Conservation (phyloP, 2,329 filamentous ascomycete species). For the Seiridium unicorne region DNA sequence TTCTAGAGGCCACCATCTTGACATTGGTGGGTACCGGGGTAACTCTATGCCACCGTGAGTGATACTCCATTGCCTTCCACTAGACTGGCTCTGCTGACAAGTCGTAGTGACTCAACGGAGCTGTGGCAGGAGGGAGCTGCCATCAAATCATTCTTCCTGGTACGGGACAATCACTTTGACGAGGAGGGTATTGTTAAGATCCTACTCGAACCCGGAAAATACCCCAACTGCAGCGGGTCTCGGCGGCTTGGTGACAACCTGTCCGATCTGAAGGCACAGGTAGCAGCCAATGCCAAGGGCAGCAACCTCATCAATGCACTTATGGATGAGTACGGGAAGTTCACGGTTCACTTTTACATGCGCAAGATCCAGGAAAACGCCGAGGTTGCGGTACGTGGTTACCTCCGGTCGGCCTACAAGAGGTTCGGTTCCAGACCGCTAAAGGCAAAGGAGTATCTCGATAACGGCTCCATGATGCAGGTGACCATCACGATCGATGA, state of each 20-base stretch:
- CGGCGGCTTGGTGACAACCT: constrained; percentile 39
- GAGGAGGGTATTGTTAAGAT: constrained; percentile 29
- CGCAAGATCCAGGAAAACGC: constrained; percentile 37
- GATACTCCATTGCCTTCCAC: constrained; percentile 44
- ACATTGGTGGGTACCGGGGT: constrained; percentile 41
- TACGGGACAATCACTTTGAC: constrained; percentile 33
- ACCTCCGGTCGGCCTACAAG: constrained; percentile 29
- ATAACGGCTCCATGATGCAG: constrained; percentile 46
- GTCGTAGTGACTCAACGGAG: constrained; percentile 19
- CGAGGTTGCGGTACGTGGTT: constrained; percentile 31
- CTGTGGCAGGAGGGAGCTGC: constrained; percentile 43
- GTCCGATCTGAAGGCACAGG: constrained; percentile 40
- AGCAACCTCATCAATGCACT: constrained; percentile 30
- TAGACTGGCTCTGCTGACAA: constrained; percentile 29
- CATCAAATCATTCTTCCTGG: constrained; percentile 35
- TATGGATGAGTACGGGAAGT: constrained; percentile 31
- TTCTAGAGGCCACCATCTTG: constrained; percentile 19
- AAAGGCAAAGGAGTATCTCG: constrained; percentile 70
- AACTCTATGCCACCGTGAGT: constrained; percentile 18
- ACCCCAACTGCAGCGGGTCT: constrained; percentile 34
- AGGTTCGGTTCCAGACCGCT: constrained; percentile 50
- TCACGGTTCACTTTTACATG: constrained; percentile 36
- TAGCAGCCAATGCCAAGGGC: constrained; percentile 41
- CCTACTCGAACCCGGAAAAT: constrained; percentile 30
- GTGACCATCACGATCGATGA: constrained; percentile 53